Evolutionary conservation across 331 rosid species (phyloP), one percentile per base, ranked within the genome.

Genomic region (Quercus phellos): DNA sequence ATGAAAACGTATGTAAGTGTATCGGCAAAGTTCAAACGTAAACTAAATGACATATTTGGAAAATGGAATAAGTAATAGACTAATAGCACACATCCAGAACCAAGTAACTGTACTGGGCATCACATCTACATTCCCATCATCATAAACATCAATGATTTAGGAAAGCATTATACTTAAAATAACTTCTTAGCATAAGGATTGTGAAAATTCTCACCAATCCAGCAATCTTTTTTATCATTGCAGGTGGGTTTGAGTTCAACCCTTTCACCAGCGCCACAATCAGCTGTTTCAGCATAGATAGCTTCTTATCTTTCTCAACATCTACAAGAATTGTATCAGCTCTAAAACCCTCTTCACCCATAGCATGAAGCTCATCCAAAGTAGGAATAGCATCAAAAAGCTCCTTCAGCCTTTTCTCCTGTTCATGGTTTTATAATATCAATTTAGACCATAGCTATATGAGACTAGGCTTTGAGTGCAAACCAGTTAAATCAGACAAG

Each of bases 171-270:
- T 7, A 13, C 70, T 43, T 32, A 9, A 21, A 61, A 74, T 5
- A 35, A 51, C 53, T 68, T 74, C 50, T 56, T 34, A 68, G 34
- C 21, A 51, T 61, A 21, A 58, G 51, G 63, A 78, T 53, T 38
- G 16, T 73, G 70, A 30, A 69, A 46, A 56, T 81, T 63, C 97
- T 81, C 82, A 95, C 99, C 87, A 93, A 79, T 84, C 88, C 98
- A 78, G 99, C 99, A 74, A 95, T 95, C 88, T 95, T 95, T 90
- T 95, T 95, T 85, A 95, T 88, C 89, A 91, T 80, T 42, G 92
- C 94, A 78, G 94, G 92, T 59, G 94, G 93, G 80, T 95, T 91
- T 77, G 99, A 86, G 89, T 73, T 93, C 85, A 95, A 85, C 82
- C 99, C 98, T 88, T 85, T 95, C 72, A 95, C 98, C 74, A 95